Evolutionary conservation across 164 flowering plant species (phyloP).

Genomic region (Berberis thunbergii): DNA sequence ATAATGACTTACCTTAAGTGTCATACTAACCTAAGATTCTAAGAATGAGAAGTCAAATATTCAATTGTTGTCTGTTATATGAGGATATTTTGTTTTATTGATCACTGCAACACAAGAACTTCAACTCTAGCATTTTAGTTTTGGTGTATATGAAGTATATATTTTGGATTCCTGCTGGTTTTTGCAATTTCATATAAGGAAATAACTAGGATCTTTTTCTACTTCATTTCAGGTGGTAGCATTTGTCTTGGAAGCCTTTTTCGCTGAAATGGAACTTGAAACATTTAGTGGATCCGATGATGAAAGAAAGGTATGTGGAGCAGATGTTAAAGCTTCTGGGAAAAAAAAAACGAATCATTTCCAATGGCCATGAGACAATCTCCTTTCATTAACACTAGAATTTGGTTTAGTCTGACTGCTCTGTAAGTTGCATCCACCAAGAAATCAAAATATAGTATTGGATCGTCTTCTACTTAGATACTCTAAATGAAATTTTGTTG

Average conservation of each 20-base stretch:
- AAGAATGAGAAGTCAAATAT: no score
- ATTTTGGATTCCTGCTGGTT: neutral
- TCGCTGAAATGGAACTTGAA: slow-evolving; percentile 85
- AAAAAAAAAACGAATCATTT: neutral
- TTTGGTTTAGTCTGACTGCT: neutral
- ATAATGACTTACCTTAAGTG: no score
- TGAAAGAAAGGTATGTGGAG: slow-evolving; percentile 37
- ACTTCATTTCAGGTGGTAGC: slow-evolving; percentile 64
- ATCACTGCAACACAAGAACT: no score
- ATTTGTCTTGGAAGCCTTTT: slow-evolving; percentile 95
- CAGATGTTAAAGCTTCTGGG: neutral
- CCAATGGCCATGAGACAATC: neutral
- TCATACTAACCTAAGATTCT: no score
- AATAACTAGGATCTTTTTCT: neutral
- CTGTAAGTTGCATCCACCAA: neutral
- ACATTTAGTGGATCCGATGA: slow-evolving; percentile 29
- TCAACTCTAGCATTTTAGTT: no score
- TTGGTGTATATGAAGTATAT: no score
- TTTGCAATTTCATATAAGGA: neutral
- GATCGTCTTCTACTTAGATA: neutral
- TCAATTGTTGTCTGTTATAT: no score
- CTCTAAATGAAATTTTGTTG: neutral
- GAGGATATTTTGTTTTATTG: no score
- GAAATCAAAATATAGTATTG: neutral
- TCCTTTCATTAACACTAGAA: neutral